These are phyloP conservation scores for Brassica balearica DNA, from an alignment of 441 rosid species.

Conservation along the genomic window DNA sequence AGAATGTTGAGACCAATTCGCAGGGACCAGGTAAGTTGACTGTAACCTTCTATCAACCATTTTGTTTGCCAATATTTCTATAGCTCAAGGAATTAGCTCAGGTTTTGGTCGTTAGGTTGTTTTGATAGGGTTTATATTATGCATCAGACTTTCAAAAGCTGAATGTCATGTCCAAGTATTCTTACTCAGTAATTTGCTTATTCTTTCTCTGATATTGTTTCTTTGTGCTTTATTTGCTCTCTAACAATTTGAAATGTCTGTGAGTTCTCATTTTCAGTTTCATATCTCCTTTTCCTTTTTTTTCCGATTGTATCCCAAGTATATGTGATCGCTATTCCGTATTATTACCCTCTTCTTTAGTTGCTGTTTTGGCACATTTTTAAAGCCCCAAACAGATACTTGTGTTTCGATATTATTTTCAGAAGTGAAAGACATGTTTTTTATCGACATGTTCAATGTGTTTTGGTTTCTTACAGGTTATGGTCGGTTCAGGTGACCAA, in stretches of 20 bases:
- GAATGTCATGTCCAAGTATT: neutral
- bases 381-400: neutral
- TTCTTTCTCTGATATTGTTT: neutral
- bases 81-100: neutral
- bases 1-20: neutral
- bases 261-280: neutral
- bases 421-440: neutral
- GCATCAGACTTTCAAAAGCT: neutral
- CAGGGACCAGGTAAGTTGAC: neutral
- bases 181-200: neutral
- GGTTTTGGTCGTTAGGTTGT: neutral
- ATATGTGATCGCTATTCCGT: neutral
- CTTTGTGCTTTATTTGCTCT: neutral
- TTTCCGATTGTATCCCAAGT: neutral
- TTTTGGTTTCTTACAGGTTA: constrained; percentile 57
- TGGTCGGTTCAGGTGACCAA: constrained; percentile 89
- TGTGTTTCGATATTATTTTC: neutral
- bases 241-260: neutral
- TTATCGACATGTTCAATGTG: neutral
- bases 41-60: neutral
- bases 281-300: neutral
- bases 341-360: neutral
- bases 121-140: neutral
- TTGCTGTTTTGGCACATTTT: neutral
- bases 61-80: neutral